These are phyloP conservation scores for Penicillium crystallinum DNA, from an alignment of 495 filamentous ascomycete genomes.

Conservation along the genomic window DNA sequence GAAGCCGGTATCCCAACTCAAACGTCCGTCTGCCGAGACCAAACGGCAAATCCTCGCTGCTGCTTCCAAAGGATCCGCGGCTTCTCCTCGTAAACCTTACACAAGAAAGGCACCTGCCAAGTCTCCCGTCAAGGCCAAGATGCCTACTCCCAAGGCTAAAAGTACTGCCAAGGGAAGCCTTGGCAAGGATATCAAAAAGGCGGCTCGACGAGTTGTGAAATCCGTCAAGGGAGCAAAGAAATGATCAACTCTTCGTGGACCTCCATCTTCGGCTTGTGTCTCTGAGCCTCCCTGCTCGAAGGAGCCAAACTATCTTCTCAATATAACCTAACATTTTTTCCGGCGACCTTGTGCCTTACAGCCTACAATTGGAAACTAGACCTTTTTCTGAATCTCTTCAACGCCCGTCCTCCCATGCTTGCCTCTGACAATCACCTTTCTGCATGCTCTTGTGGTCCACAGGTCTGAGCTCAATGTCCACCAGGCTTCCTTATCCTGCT, in stretches of 20 bases:
- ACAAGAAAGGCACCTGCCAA: constrained; percentile 10
- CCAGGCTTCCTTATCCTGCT: not conserved
- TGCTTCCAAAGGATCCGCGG: constrained; percentile 21
- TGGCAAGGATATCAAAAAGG: constrained; percentile 13
- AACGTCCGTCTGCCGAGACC: constrained; percentile 31
- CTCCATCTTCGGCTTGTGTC: not conserved
- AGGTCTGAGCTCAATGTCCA: not conserved
- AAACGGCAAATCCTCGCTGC: constrained; percentile 30
- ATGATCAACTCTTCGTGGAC: not conserved
- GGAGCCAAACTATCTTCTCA: not conserved
- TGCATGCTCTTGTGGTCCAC: not conserved
- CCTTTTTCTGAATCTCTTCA: not conserved
- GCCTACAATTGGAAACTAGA: not conserved
- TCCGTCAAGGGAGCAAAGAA: constrained; percentile 18
- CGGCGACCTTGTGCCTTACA: not conserved
- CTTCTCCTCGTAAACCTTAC: constrained; percentile 10
- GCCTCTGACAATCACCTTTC: not conserved
- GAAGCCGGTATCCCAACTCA: constrained; percentile 20
- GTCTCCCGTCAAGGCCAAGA: constrained; percentile 13
- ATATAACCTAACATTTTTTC: not conserved
- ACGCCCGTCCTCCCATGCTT: not conserved
- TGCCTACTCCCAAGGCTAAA: constrained; percentile 9
- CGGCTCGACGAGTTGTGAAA: constrained; percentile 12
- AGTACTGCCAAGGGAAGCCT: constrained; percentile 6
- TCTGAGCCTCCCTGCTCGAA: not conserved